Evolutionary conservation across 192 early-diverging fungal species (phyloP).

Genomic region (Kickxella alabastrina): DNA sequence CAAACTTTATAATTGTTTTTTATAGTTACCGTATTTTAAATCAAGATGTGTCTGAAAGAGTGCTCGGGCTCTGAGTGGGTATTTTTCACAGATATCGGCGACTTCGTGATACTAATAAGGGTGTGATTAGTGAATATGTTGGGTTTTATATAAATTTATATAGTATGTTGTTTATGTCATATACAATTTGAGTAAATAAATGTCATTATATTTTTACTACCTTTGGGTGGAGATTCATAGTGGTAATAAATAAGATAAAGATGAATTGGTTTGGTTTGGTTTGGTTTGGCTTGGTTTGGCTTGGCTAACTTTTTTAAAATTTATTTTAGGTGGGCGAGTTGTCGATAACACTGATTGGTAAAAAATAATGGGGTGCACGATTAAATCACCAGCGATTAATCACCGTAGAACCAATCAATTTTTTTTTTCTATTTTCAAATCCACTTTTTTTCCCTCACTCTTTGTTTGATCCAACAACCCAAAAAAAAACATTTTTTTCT

Average conservation of each 20-base stretch:
- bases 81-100: constrained; percentile 12
- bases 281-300: background rate
- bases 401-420: too few relatives aligned
- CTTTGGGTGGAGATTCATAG: constrained; percentile 26
- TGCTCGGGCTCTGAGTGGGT: constrained; percentile 15
- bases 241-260: background rate
- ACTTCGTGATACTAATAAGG: constrained; percentile 26
- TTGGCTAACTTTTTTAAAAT: background rate
- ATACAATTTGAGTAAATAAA: too few relatives aligned
- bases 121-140: background rate
- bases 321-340: too few relatives aligned
- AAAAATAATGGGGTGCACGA: too few relatives aligned
- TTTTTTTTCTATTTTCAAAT: too few relatives aligned
- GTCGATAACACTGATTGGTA: too few relatives aligned
- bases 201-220: constrained; percentile 5
- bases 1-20: too few relatives aligned
- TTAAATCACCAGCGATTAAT: too few relatives aligned
- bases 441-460: too few relatives aligned
- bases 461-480: too few relatives aligned
- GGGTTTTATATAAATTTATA: too few relatives aligned
- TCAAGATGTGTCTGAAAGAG: constrained; percentile 36
- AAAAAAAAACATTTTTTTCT: background rate
- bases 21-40: constrained; percentile 30
- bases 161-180: too few relatives aligned
- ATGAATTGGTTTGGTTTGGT: background rate